Evolutionary conservation across 108 stramenopile species (phyloP).

Genomic region (Tribonema minus): DNA sequence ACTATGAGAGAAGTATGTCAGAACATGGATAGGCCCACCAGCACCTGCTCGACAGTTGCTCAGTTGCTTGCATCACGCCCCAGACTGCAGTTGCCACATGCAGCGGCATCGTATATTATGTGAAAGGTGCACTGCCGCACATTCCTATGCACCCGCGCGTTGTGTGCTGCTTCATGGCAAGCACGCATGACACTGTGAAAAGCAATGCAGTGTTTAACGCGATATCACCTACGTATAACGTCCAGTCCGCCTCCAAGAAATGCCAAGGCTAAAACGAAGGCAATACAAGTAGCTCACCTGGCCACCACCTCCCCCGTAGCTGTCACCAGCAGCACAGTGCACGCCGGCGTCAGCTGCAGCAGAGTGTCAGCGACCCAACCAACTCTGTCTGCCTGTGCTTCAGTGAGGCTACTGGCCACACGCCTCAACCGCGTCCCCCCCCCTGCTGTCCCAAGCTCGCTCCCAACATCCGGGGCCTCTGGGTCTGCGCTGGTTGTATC

Average conservation of each 20-base stretch:
- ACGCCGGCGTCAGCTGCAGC: slow-evolving; percentile 21
- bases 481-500: background rate
- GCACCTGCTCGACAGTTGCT: too few species aligned
- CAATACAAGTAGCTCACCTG: background rate
- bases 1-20: too few species aligned
- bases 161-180: background rate
- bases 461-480: background rate
- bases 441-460: background rate
- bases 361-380: slow-evolving; percentile 9
- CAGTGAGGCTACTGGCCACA: background rate
- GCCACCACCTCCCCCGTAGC: slow-evolving; percentile 13
- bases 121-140: background rate
- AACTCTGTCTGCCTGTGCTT: background rate
- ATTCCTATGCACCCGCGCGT: background rate
- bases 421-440: background rate
- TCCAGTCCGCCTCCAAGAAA: background rate
- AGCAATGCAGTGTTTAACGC: background rate
- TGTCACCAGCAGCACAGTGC: slow-evolving; percentile 1
- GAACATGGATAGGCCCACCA: too few species aligned
- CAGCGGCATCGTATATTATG: background rate
- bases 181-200: background rate
- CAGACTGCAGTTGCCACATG: too few species aligned
- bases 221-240: background rate
- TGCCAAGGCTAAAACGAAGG: too few species aligned
- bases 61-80: too few species aligned